These are phyloP conservation scores for Citrus medica DNA, from an alignment of 345 rosid species.

Conservation along the genomic window DNA sequence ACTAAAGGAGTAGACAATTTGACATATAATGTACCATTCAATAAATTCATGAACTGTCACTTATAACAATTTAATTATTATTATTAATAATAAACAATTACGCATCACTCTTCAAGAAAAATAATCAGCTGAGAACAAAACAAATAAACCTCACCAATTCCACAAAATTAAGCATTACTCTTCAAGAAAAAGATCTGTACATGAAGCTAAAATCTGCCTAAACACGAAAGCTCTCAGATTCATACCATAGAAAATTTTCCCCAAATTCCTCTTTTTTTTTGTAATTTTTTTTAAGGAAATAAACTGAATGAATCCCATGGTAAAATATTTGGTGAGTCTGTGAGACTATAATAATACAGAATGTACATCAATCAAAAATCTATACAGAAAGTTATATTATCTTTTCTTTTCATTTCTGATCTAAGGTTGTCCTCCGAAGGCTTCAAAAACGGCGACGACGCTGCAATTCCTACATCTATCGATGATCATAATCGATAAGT, in stretches of 20 bases:
- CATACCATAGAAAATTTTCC: background rate
- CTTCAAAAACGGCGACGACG: slow-evolving; percentile 16
- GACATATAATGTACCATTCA: too few relatives aligned
- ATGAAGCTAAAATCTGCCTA: background rate
- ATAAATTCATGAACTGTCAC: too few relatives aligned
- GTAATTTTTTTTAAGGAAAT: slow-evolving; percentile 7
- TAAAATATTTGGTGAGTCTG: slow-evolving; percentile 19
- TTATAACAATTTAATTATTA: too few relatives aligned
- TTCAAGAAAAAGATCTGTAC: background rate
- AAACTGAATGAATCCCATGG: slow-evolving; percentile 11
- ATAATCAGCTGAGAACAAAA: background rate
- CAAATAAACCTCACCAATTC: background rate
- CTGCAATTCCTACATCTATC: slow-evolving; percentile 11
- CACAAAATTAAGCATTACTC: background rate
- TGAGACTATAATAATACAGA: slow-evolving; percentile 35
- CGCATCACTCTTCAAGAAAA: background rate
- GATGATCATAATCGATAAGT: background rate
- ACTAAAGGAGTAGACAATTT: too few relatives aligned
- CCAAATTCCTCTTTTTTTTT: background rate
- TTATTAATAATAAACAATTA: too few relatives aligned
- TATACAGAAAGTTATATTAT: slow-evolving; percentile 35
- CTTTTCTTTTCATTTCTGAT: background rate
- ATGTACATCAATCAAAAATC: slow-evolving; percentile 35
- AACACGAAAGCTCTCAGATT: background rate
- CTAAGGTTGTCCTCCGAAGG: slow-evolving; percentile 7